These are phyloP conservation scores for Trichosporon sp. DNA, from an alignment of 1,284 basidiomycete species.

Conservation along the genomic window DNA sequence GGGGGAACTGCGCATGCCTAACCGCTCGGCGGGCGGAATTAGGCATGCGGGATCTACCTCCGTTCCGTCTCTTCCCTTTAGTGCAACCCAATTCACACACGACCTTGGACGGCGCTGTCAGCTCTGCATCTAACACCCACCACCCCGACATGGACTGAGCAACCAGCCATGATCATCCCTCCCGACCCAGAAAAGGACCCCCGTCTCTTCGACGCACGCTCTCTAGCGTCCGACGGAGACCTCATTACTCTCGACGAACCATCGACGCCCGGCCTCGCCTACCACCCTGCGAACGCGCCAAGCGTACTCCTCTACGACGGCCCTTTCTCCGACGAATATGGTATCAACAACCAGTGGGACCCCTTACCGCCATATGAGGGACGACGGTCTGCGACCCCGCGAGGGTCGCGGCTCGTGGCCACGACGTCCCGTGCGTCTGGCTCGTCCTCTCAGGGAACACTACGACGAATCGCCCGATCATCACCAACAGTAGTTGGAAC, in stretches of 20 bases:
- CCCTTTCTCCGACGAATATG: constrained; percentile 35
- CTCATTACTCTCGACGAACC: constrained; percentile 27
- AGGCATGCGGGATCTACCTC: constrained; percentile 17
- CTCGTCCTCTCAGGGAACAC: constrained; percentile 5
- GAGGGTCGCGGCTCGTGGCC: constrained; percentile 16
- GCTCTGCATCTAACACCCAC: constrained; percentile 17
- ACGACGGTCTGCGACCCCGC: constrained; percentile 9
- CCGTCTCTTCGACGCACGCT: constrained; percentile 41
- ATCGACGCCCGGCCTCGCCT: constrained; percentile 28
- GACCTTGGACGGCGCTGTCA: not conserved
- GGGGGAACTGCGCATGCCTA: not conserved
- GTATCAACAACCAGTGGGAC: constrained; percentile 36
- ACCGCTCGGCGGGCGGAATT: not conserved
- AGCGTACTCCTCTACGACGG: constrained; percentile 23
- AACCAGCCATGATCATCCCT: constrained; percentile 54
- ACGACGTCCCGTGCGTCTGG: constrained; percentile 12
- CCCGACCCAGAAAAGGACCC: constrained; percentile 57
- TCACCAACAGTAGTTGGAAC: constrained; percentile 19
- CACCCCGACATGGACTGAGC: constrained; percentile 18
- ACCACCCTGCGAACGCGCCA: constrained; percentile 24
- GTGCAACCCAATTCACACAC: constrained; percentile 19
- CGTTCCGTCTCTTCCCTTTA: constrained; percentile 16
- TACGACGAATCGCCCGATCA: constrained; percentile 23
- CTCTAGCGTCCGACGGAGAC: constrained; percentile 22
- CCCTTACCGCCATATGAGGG: constrained; percentile 49